Base-by-base conservation (phyloP, 768 basidiomycete species). In the Suillus bovinus region DNA sequence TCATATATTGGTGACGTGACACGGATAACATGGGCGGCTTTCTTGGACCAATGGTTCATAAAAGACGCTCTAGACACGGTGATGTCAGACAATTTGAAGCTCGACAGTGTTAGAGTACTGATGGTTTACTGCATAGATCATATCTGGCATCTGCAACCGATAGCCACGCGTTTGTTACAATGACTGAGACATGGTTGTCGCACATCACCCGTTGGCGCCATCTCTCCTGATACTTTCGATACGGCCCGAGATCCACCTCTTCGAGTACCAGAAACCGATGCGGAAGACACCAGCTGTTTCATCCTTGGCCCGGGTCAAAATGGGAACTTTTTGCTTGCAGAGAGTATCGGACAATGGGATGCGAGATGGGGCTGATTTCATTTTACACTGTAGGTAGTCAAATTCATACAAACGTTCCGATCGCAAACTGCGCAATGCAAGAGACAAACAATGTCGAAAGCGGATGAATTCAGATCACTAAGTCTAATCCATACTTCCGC, bases 21-120 rank as follows among this genome's bases (percentile, higher is more conserved):
- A 10, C 85, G 84, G 62, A 63, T 91, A 4, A 76, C 80, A 42
- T 92, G 89, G 89, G 71, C 67, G 27, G 90, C 90, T 1, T 72
- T 90, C 36, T 71, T 91, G 31, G 68, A 78, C 16, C 78, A 81
- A 0, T 60, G 44, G 1, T 89, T 91, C 65, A 78, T 88, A 8
- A 83, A 83, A 65, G 72, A 74, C 0, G 70, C 89, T 38, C 68
- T 90, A 29, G 79, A 85, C 41, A 70, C 73, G 0, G 74, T 79
- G 7, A 60, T 74, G 86, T 74, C 58, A 24, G 57, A 49, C 20
- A 54, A 22, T 47, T 60, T 14, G 17, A 42, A 13, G 4, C 31
- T 27, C 66, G 66, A 34, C 65, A 39, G 20, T 36, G 24, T 47
- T 39, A 63, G 66, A 64, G 65, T 22, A 53, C 41, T 60, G 63